Conservation (phyloP, 83 land plant species). For the Larix sibirica region DNA sequence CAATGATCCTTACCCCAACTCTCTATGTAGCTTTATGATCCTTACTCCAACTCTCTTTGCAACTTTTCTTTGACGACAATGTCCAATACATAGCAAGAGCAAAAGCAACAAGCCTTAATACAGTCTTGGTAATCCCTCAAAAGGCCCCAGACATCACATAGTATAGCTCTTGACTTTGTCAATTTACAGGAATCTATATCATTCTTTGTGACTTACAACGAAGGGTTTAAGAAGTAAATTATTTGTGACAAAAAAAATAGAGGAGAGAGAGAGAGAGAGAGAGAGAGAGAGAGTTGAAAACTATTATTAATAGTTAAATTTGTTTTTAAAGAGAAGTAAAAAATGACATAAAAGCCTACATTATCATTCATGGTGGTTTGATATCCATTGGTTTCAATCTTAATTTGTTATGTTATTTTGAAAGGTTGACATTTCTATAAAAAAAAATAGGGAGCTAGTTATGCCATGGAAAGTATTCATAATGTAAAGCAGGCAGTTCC, state of each 20-base stretch:
- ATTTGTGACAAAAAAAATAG: not conserved
- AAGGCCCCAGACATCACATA: not conserved
- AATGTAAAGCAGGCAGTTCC: conserved; percentile 30
- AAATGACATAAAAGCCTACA: not conserved
- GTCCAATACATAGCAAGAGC: conserved; percentile 51
- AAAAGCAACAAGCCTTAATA: conserved; percentile 48
- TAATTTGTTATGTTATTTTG: not conserved
- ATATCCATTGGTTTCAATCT: not conserved
- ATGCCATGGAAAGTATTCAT: conserved; percentile 33
- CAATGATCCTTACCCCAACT: not conserved
- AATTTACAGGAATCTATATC: not conserved
- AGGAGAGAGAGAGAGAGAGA: too few species aligned
- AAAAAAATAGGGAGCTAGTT: conserved; percentile 55
- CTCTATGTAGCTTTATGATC: too few species aligned
- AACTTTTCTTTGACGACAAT: conserved; percentile 70
- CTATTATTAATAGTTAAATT: not conserved
- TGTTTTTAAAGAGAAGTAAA: not conserved
- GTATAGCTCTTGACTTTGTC: not conserved
- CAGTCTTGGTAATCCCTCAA: conserved; percentile 49
- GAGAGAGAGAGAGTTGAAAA: not conserved
- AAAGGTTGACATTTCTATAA: conserved; percentile 46
- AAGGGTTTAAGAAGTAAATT: not conserved
- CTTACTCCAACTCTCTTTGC: not conserved
- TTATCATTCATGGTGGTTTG: not conserved
- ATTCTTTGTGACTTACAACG: not conserved